Base-by-base conservation (phyloP, 306 rosid genomes). In the Quercus dentata region DNA sequence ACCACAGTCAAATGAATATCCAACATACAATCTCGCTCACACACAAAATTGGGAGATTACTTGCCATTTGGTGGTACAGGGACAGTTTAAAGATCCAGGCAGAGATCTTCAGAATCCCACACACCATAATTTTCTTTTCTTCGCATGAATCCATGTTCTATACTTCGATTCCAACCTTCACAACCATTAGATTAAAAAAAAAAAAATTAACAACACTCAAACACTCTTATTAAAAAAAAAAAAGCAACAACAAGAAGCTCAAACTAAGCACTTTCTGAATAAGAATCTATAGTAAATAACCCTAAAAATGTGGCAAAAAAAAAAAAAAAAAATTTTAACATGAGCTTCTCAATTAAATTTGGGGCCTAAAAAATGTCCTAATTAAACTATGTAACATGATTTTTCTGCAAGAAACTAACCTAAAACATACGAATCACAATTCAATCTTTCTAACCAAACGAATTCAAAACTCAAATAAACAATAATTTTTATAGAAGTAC, bases 11-110 rank as follows among this genome's bases (percentile, higher is more conserved):
- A 68, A 23, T 54, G 76, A 33, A 59, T 67, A 56, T 76, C 15
- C 31, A 11, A 59, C 23, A 20, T 59, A 59, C 15, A 27, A 11
- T 6, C n/a, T 21, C 52, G 33, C 25, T 31, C 21, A 5, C 49
- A 7, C 51, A 33, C 10, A 38, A 35, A 33, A 49, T 23, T 18
- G 74, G 70, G 73, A 56, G 62, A 56, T 77, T 76, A 91, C 99
- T 94, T 95, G 99, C 99, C 98, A 93, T 86, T 91, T 93, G 82
- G 99, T 86, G 62, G 99, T 95, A 82, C 98, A 96, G 54, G 92
- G 19, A 96, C 72, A 74, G 96, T 90, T n/a, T 80, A 91, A 27
- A 95, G 84, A 91, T 95, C 99, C 77, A 96, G 78, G 70, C 80
- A 74, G 11, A 91, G 87, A 75, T 95, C 99, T 21, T 88, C 89